Percentiles rank a stretch among this genome's conserved stretches.
phyloP scores from a whole-genome alignment of 73 alveolate species.

The Paramecium octaurelia region DNA sequence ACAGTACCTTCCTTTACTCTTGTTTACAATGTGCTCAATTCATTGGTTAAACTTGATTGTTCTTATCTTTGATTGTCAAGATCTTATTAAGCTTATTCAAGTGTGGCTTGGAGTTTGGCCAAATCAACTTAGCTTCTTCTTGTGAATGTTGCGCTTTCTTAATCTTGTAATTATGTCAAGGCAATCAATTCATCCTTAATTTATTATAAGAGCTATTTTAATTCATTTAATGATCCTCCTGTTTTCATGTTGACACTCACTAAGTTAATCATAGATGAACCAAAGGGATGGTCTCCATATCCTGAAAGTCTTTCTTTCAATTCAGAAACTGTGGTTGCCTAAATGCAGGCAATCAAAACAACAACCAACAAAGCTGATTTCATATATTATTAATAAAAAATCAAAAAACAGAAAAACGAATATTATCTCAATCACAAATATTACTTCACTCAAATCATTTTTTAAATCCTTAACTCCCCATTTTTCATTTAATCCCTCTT shows the following conservation, averaged over 20 bases:
- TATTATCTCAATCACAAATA: background rate
- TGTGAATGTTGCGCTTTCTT: background rate
- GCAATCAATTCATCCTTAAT: slow-evolving; percentile 54
- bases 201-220: slow-evolving; percentile 4
- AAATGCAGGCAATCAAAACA: slow-evolving; percentile 20
- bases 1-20: slow-evolving; percentile 18
- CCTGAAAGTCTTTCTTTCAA: background rate
- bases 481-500: background rate
- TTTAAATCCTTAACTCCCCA: background rate
- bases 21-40: background rate
- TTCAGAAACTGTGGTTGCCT: slow-evolving; percentile 5
- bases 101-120: slow-evolving; percentile 19
- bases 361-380: slow-evolving; percentile 4
- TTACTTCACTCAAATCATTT: background rate
- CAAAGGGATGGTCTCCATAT: slow-evolving; percentile 42
- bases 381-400: background rate
- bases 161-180: background rate
- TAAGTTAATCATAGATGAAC: slow-evolving; percentile 13
- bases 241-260: slow-evolving; percentile 37
- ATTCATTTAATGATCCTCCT: slow-evolving; percentile 44
- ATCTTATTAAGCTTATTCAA: slow-evolving; percentile 43
- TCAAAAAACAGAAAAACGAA: slow-evolving; percentile 15
- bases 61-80: slow-evolving; percentile 38
- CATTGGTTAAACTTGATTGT: background rate
- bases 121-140: slow-evolving; percentile 29